These are phyloP conservation scores for Choiromyces venosus DNA, from an alignment of 495 filamentous ascomycete genomes.

Conservation along the genomic window DNA sequence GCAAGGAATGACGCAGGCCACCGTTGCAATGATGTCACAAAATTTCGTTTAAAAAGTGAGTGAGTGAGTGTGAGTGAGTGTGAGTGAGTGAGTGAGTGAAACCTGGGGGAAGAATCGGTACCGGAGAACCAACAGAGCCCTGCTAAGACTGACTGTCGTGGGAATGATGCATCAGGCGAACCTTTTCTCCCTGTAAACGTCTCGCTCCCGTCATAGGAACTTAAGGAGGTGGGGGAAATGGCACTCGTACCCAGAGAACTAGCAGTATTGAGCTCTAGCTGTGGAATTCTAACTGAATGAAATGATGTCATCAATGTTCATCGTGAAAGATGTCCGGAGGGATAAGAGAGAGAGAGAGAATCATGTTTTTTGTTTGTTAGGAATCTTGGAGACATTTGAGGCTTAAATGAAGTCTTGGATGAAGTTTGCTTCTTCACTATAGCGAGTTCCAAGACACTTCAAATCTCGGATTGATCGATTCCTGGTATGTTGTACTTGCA, in stretches of 20 bases:
- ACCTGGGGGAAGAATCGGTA: neutral
- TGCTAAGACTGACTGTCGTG: neutral
- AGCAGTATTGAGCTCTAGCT: neutral
- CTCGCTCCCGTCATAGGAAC: neutral
- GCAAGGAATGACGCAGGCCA: neutral
- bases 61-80: neutral
- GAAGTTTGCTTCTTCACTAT: neutral
- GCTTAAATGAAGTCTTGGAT: neutral
- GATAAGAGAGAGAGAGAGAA: neutral
- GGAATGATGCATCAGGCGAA: neutral
- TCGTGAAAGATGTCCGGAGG: neutral
- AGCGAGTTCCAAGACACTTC: neutral
- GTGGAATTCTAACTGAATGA: neutral
- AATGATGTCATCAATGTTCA: neutral
- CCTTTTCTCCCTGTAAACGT: neutral
- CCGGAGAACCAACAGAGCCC: neutral
- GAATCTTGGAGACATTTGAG: neutral
- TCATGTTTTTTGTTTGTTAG: neutral
- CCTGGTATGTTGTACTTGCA: neutral
- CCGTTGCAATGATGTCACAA: neutral
- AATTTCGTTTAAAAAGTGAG: neutral
- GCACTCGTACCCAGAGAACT: neutral
- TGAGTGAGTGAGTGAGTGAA: neutral
- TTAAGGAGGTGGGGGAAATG: neutral
- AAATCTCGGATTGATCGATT: neutral